Evolutionary conservation across 768 basidiomycete species (phyloP).

Genomic region (Pholiota conissans): DNA sequence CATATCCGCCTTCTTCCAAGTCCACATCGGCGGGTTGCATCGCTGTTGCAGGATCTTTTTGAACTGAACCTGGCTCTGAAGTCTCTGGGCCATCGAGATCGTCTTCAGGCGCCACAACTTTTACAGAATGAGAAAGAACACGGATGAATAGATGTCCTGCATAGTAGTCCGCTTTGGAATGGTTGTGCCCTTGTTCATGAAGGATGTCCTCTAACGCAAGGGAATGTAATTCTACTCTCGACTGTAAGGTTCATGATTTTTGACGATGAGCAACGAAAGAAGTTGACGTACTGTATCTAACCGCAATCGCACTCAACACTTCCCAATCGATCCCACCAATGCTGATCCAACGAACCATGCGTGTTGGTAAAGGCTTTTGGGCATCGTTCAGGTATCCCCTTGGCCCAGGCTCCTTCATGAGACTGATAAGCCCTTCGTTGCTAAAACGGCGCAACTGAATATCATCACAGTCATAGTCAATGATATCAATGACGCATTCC

Average conservation of each 20-base stretch:
- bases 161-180: conserved; percentile 48
- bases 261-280: conserved; percentile 15
- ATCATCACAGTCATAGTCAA: conserved; percentile 56
- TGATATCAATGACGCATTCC: conserved; percentile 58
- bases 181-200: conserved; percentile 49
- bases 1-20: conserved; percentile 10
- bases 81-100: neutral
- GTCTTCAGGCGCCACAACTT: neutral
- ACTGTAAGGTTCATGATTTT: no score
- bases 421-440: conserved; percentile 49
- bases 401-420: conserved; percentile 29
- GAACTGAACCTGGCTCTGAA: neutral
- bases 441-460: conserved; percentile 43
- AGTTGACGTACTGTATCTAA: conserved; percentile 49
- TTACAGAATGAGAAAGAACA: conserved; percentile 50
- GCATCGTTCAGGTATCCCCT: conserved; percentile 1
- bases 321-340: conserved; percentile 64
- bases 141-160: conserved; percentile 64
- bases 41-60: neutral
- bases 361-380: conserved; percentile 34
- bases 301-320: conserved; percentile 57
- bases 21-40: neutral
- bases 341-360: conserved; percentile 58
- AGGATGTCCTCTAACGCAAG: conserved; percentile 68
- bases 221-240: conserved; percentile 50